Conservation (phyloP, 257 asterid species). For the Jacaranda copaia region DNA sequence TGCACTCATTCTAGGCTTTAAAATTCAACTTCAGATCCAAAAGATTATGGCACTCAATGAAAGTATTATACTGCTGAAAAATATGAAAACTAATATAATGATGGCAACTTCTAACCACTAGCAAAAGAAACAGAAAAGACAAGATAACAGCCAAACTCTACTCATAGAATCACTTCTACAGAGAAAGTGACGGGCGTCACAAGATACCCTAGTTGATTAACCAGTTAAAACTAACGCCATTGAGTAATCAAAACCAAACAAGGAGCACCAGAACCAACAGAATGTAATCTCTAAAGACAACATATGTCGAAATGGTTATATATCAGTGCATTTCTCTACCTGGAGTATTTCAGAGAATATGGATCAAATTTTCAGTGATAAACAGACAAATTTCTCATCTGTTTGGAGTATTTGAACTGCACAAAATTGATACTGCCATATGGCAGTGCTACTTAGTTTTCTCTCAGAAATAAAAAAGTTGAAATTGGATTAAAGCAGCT, state of each 20-base stretch:
- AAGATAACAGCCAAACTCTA: constrained; percentile 43
- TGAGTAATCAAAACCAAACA: constrained; percentile 27
- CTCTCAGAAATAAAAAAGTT: not conserved
- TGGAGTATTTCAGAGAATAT: not conserved
- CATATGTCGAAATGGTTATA: not conserved
- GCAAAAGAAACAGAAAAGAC: constrained; percentile 35
- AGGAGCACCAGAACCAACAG: constrained; percentile 10
- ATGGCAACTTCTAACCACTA: constrained; percentile 41
- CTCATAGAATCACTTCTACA: constrained; percentile 28
- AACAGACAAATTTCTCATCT: not conserved
- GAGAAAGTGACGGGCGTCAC: constrained; percentile 37
- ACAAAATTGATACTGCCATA: not conserved
- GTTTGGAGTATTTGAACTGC: not conserved
- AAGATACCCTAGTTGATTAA: constrained; percentile 33
- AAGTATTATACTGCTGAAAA: constrained; percentile 13
- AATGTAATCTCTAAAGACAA: constrained; percentile 1
- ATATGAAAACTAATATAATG: constrained; percentile 19
- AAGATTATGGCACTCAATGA: constrained; percentile 35
- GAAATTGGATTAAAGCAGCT: not conserved
- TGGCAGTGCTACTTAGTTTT: constrained; percentile 1
- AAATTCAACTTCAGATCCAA: constrained; percentile 38
- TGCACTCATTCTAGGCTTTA: constrained; percentile 32
- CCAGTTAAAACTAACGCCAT: constrained; percentile 19
- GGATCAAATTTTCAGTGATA: not conserved
- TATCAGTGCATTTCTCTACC: not conserved